Percentiles rank a stretch among this genome's conserved stretches.
phyloP scores from a whole-genome alignment of 441 rosid genomes.

The Gossypium gossypioides region DNA sequence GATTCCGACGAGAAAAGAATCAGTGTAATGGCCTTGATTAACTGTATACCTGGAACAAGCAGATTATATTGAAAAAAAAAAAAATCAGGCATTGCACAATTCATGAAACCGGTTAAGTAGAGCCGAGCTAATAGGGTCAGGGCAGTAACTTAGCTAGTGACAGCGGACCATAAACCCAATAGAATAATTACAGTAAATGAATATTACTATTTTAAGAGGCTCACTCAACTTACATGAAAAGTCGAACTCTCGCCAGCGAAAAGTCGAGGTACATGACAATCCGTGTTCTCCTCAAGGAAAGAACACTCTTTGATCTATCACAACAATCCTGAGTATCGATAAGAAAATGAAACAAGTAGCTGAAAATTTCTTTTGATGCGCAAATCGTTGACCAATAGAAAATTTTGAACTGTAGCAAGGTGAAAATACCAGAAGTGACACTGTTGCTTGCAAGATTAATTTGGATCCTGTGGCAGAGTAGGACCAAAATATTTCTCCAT shows the following conservation, averaged over 20 bases:
- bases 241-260: background rate
- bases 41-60: slow-evolving; percentile 36
- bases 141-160: background rate
- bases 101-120: background rate
- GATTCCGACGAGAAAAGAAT: slow-evolving; percentile 28
- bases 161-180: background rate
- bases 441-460: slow-evolving; percentile 10
- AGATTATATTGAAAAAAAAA: background rate
- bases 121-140: background rate
- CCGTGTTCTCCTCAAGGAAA: background rate
- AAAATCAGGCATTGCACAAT: background rate
- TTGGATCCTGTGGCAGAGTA: slow-evolving; percentile 29
- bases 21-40: slow-evolving; percentile 10
- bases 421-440: background rate
- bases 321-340: background rate
- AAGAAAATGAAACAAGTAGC: background rate
- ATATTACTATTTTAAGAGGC: background rate
- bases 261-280: background rate
- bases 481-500: slow-evolving; percentile 92
- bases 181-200: background rate
- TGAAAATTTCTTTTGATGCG: background rate
- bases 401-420: background rate
- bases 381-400: background rate
- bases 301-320: background rate
- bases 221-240: background rate